phyloP scores from a whole-genome alignment of 2,329 filamentous ascomycete species.

The Ascochyta clinopodiicola region DNA sequence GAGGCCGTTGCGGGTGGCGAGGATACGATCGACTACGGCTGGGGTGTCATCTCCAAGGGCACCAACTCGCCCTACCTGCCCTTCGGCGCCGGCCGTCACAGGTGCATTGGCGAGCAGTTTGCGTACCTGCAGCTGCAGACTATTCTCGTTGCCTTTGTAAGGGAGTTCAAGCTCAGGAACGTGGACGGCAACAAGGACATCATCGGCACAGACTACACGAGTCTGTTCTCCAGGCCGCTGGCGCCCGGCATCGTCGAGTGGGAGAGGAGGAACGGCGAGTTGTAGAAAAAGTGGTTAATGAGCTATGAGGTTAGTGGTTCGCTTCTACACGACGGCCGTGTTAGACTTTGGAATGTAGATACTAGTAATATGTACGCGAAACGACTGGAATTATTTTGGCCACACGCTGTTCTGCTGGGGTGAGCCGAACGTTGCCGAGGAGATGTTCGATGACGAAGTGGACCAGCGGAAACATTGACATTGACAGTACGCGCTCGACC shows the following conservation, averaged over 20 bases:
- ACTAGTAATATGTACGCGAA: constrained; percentile 8
- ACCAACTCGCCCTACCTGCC: constrained; percentile 88
- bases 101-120: constrained; percentile 97
- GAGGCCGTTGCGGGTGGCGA: constrained; percentile 65
- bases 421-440: constrained; percentile 11
- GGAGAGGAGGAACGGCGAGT: constrained; percentile 66
- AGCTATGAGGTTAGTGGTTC: constrained; percentile 27
- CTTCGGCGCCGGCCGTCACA: constrained; percentile 89
- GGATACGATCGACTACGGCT: constrained; percentile 89
- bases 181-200: constrained; percentile 72
- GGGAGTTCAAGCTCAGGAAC: constrained; percentile 81
- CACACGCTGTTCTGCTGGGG: no score
- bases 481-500: no score
- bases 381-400: neutral
- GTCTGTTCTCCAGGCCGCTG: constrained; percentile 55
- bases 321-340: constrained; percentile 13
- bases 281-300: constrained; percentile 22
- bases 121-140: constrained; percentile 91
- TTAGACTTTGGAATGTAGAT: constrained; percentile 18
- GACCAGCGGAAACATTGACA: constrained; percentile 1
- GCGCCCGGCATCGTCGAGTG: constrained; percentile 68
- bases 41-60: constrained; percentile 91
- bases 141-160: constrained; percentile 78
- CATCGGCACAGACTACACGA: constrained; percentile 71
- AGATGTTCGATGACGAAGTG: constrained; percentile 14